Percentiles rank a stretch among this genome's conserved stretches.
These are phyloP conservation scores for Leishmania guyanensis DNA, from an alignment of 208 protist genomes.

Conservation along the genomic window DNA sequence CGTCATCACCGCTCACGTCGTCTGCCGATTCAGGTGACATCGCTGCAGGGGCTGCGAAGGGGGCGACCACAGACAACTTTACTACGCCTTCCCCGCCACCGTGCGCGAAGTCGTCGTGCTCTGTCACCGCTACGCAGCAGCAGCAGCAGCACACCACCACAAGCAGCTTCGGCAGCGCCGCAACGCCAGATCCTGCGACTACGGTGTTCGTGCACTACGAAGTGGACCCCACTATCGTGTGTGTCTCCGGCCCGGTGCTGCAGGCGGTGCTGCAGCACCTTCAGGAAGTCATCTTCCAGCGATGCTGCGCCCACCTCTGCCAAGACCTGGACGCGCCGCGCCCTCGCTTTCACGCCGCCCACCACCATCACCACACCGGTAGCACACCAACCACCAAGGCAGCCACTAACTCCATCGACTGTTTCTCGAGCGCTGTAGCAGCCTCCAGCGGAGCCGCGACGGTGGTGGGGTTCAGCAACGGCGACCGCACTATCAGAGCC, in stretches of 20 bases:
- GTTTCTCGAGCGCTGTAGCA: background rate
- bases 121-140: background rate
- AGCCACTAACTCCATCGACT: background rate
- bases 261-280: constrained; percentile 47
- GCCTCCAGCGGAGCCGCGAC: background rate
- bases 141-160: constrained; percentile 4
- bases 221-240: constrained; percentile 52
- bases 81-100: background rate
- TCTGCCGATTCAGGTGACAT: background rate
- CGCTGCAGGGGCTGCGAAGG: background rate
- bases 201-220: constrained; percentile 68
- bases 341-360: constrained; percentile 17
- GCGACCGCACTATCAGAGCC: background rate
- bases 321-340: constrained; percentile 25
- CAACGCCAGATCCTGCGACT: background rate
- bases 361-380: background rate
- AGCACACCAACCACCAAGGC: background rate
- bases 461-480: background rate
- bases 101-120: background rate
- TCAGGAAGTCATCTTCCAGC: constrained; percentile 48
- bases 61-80: background rate
- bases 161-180: constrained; percentile 14
- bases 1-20: background rate
- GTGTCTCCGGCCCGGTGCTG: constrained; percentile 44
- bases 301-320: constrained; percentile 38